Evolutionary conservation across 805 yeast genomes (phyloP), one percentile per base, ranked within the genome.

Genomic region (Nakazawaea siamensis): DNA sequence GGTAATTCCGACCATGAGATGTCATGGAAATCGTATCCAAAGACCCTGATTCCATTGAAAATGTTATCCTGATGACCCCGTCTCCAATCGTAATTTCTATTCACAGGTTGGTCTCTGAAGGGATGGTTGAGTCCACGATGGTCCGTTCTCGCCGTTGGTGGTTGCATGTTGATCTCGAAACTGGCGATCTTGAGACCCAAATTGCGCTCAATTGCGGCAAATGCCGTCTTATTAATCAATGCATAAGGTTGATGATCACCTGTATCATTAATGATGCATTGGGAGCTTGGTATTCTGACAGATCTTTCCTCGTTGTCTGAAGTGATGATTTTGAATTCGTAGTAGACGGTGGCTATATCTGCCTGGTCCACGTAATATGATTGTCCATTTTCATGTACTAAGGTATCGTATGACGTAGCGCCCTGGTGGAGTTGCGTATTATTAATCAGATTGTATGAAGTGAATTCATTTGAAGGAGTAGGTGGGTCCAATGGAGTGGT

Each of bases 1-100:
- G 40, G 40, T 8, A 37, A 18, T n/a, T 37, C 37, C 16, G 31
- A 21, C 40, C 40, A 37, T 5, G 33, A 20, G 2, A 37, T 24
- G 13, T 27, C 17, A 15, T 31, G 25, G 30, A 37, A 37, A 26
- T 37, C 31, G 17, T 15, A 20, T 4, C 40, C 40, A 29, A 37
- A 37, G n/a, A 37, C 27, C 18, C 40, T 27, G 21, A 37, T 37
- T 3, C 40, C 40, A 23, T 37, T 30, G 18, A 32, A 37, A 6
- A 37, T 21, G 21, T 8, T 13, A n/a, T 29, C 12, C 8, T 16
- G n/a, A 13, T 24, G 7, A 6, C n/a, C 13, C 23, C 10, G 18
- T 26, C 31, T 27, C 38, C 38, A 35, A 20, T 21, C 27, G 20
- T 30, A 35, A 34, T 34, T 26, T 20, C 38, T 30, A 30, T 35